These are phyloP conservation scores for Delonix regia DNA, from an alignment of 306 rosid genomes.

Conservation along the genomic window DNA sequence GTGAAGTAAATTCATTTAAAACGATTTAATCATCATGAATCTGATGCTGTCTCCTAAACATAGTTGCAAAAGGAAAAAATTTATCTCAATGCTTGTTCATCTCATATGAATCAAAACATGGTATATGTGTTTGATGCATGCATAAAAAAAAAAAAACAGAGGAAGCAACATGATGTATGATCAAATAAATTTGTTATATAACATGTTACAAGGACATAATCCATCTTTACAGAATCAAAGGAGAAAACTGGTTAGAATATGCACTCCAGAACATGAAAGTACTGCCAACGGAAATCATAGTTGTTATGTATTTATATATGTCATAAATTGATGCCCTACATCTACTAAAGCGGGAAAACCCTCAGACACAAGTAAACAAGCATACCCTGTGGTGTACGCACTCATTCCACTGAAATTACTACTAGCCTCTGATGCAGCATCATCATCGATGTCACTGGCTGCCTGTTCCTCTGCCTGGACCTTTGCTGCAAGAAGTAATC, in stretches of 20 bases:
- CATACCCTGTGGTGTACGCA: constrained; percentile 92
- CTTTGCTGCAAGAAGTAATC: constrained; percentile 88
- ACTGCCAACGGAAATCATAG: not conserved
- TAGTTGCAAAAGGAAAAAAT: not conserved
- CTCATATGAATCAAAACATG: constrained; percentile 9
- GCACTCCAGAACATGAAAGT: not conserved
- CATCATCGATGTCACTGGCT: constrained; percentile 76
- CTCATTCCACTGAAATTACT: constrained; percentile 99
- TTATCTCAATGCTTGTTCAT: constrained; percentile 8
- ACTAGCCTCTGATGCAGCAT: constrained; percentile 89
- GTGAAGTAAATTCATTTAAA: constrained; percentile 21
- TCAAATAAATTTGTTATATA: not conserved
- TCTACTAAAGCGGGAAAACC: constrained; percentile 18
- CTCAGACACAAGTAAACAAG: constrained; percentile 20
- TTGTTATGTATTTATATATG: not conserved
- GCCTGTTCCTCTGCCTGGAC: constrained; percentile 75
- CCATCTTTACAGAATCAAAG: not conserved
- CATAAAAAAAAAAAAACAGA: constrained; percentile 12
- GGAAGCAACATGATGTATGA: not conserved
- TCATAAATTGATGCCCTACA: not conserved
- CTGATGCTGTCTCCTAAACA: not conserved
- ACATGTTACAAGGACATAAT: not conserved
- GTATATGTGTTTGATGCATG: not conserved
- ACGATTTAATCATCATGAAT: not conserved
- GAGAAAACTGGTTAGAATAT: constrained; percentile 25